Evolutionary conservation across 1,284 basidiomycete genomes (phyloP).

Genomic region (Cryptococcus sp.): DNA sequence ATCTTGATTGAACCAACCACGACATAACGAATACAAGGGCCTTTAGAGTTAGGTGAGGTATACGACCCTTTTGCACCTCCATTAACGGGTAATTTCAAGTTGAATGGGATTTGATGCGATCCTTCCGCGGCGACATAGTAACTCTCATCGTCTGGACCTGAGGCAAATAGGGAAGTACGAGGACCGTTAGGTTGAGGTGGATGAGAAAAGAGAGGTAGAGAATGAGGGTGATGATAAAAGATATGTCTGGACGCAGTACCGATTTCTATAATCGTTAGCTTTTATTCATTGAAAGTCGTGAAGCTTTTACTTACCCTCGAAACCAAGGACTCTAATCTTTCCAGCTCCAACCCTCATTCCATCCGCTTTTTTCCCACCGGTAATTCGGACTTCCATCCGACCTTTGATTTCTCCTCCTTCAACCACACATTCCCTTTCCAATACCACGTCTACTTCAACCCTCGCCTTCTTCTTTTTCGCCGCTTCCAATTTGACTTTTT

Average conservation of each 20-base stretch:
- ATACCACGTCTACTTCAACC: slow-evolving; percentile 75
- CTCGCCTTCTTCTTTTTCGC: slow-evolving; percentile 70
- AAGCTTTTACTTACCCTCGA: slow-evolving; percentile 58
- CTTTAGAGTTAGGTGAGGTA: slow-evolving; percentile 55
- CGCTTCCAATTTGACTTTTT: slow-evolving; percentile 44
- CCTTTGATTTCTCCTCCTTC: slow-evolving; percentile 77
- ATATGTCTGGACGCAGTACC: slow-evolving; percentile 65
- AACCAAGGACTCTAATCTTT: slow-evolving; percentile 81
- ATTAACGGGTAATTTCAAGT: slow-evolving; percentile 66
- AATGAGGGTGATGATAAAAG: slow-evolving; percentile 74
- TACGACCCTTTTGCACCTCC: slow-evolving; percentile 69
- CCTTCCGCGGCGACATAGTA: slow-evolving; percentile 65
- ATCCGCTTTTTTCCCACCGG: slow-evolving; percentile 59
- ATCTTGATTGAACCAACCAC: slow-evolving; percentile 80
- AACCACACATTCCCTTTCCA: slow-evolving; percentile 71
- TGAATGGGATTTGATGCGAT: slow-evolving; percentile 68
- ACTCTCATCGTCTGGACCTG: slow-evolving; percentile 63
- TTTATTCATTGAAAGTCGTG: neutral
- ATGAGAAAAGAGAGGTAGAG: slow-evolving; percentile 56
- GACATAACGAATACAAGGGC: slow-evolving; percentile 69
- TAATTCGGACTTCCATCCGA: slow-evolving; percentile 64
- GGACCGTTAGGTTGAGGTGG: slow-evolving; percentile 45
- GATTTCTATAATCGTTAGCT: slow-evolving; percentile 46
- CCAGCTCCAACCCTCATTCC: slow-evolving; percentile 66
- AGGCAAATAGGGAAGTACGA: slow-evolving; percentile 52